These are phyloP conservation scores for Neurospora sp. DNA, from an alignment of 495 filamentous ascomycete species.

Conservation along the genomic window DNA sequence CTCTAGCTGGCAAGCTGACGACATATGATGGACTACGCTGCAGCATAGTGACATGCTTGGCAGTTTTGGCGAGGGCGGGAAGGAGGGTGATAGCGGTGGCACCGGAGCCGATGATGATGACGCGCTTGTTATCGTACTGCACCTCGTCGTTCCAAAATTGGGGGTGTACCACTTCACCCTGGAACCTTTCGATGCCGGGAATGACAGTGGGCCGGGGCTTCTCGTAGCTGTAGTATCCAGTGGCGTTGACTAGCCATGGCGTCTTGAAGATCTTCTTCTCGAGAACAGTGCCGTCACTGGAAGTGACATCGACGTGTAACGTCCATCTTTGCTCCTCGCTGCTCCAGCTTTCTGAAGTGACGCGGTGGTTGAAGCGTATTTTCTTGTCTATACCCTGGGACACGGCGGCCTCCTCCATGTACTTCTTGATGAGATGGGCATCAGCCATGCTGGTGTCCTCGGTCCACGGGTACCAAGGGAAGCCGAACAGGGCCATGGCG, in stretches of 20 bases:
- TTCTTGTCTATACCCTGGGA: constrained; percentile 51
- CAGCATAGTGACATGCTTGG: constrained; percentile 43
- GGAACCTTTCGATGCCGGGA: constrained; percentile 48
- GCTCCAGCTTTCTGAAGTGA: constrained; percentile 51
- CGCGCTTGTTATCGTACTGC: constrained; percentile 38
- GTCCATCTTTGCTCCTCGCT: constrained; percentile 50
- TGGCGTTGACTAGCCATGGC: constrained; percentile 50
- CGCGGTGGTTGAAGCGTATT: constrained; percentile 49
- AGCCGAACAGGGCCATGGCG: constrained; percentile 57
- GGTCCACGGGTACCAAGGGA: constrained; percentile 59
- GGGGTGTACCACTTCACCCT: constrained; percentile 46
- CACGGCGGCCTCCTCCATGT: constrained; percentile 49
- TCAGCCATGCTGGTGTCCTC: constrained; percentile 48
- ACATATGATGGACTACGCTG: constrained; percentile 52
- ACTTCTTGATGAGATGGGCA: constrained; percentile 48
- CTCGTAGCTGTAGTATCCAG: constrained; percentile 61
- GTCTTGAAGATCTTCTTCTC: constrained; percentile 31
- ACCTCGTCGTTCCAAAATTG: constrained; percentile 51
- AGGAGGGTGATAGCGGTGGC: constrained; percentile 49
- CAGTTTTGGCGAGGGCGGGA: constrained; percentile 39
- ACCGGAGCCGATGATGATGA: constrained; percentile 48
- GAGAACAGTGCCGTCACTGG: constrained; percentile 27
- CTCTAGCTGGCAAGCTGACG: constrained; percentile 36
- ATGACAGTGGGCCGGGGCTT: constrained; percentile 45
- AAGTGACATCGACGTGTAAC: constrained; percentile 36